Conservation (phyloP, 2,329 filamentous ascomycete genomes). For the Chaetothyriales sp. region DNA sequence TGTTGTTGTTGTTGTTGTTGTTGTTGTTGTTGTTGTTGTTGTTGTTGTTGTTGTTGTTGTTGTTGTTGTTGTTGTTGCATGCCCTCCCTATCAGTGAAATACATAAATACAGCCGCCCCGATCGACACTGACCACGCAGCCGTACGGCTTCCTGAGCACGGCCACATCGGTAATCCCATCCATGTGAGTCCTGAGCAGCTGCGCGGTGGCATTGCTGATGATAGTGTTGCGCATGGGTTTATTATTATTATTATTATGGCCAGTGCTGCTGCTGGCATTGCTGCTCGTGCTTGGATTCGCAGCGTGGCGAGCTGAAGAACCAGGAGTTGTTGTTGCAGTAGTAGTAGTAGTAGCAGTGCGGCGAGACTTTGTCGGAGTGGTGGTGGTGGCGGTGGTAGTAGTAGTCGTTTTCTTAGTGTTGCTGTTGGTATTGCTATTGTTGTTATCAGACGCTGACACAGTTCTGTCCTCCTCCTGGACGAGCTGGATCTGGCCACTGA, state of each 20-base stretch:
- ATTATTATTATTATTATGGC: slow-evolving; percentile 3
- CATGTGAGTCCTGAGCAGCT: slow-evolving; percentile 69
- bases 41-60: too few relatives aligned
- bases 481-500: slow-evolving; percentile 45
- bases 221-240: slow-evolving; percentile 61
- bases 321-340: slow-evolving; percentile 48
- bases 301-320: slow-evolving; percentile 11
- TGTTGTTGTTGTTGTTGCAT: too few relatives aligned
- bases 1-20: too few relatives aligned
- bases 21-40: too few relatives aligned
- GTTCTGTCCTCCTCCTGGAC: slow-evolving; percentile 39
- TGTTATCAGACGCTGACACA: slow-evolving; percentile 22
- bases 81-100: slow-evolving; percentile 37
- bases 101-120: slow-evolving; percentile 79
- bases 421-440: slow-evolving; percentile 52
- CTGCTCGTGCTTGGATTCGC: not conserved
- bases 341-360: slow-evolving; percentile 20
- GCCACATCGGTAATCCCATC: slow-evolving; percentile 79
- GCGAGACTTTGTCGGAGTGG: slow-evolving; percentile 19
- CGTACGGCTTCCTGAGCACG: slow-evolving; percentile 76
- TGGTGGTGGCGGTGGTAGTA: too few relatives aligned
- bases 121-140: slow-evolving; percentile 85
- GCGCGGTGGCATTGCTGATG: slow-evolving; percentile 75
- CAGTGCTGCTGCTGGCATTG: not conserved
- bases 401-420: too few relatives aligned